Evolutionary conservation across 78 protist genomes (phyloP), one percentile per base, ranked within the genome.

Genomic region (Planoprotostelium fungivorum): DNA sequence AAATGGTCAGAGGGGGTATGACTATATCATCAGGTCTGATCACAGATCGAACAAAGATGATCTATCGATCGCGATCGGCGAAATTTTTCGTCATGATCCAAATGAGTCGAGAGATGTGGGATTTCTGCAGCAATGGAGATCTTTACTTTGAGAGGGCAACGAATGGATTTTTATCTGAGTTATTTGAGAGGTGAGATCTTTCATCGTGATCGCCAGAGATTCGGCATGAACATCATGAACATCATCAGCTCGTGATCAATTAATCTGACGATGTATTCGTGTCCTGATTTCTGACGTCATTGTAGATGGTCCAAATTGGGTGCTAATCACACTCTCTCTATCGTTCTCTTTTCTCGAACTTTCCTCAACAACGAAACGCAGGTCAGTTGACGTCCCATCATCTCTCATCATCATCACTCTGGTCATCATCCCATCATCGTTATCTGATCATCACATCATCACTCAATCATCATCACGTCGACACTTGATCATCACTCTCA

Each of bases 91-190:
- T 93, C 38, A 37, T 93, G 85, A 88, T 96, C 9, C 97, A 96
- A 35, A 86, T 96, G 93, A 73, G 90, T 28, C 84, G 89, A 35
- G 97, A 96, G 36, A 95, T 96, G 97, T 96, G 97, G 95, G 95
- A 93, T n/a, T 96, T 88, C 63, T 38, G 86, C 25, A 36, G 83
- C 35, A 91, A 93, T 36, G 97, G 97, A 0, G 96, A 96, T 0
- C 84, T 94, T 31, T 94, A 95, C 83, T 94, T 94, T 63, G 96
- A 93, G 34, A 93, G 88, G 84, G 95, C 93, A 10, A 91, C 89
- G 31, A 91, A 96, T n/a, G 93, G 96, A 0, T 95, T 96, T 63
- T 37, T 96, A 9, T 85, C 87, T 34, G 91, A 84, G 34, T 73
- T 96, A 73, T 94, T 94, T 63, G 38, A 36, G 28, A 35, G 90